phyloP scores from a whole-genome alignment of 2,329 filamentous ascomycete species.

The Mycosphaerelloides madeirae region DNA sequence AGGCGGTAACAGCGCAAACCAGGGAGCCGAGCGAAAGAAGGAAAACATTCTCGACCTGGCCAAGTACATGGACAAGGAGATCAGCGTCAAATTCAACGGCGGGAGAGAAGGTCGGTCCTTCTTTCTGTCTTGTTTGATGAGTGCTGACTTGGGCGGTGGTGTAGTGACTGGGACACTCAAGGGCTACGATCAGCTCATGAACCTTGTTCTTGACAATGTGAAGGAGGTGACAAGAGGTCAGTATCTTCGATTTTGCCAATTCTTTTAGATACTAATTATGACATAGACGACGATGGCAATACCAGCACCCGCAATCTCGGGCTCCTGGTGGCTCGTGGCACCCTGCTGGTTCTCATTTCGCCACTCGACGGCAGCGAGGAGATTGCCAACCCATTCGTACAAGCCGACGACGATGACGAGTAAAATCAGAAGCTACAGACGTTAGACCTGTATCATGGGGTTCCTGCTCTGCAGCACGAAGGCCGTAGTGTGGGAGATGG shows the following conservation, averaged over 20 bases:
- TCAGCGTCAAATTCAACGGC: conserved; percentile 94
- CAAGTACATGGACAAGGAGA: conserved; percentile 96
- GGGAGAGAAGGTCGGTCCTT: conserved; percentile 72
- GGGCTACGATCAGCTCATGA: conserved; percentile 97
- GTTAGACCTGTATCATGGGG: too few relatives aligned
- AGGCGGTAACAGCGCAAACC: conserved; percentile 30
- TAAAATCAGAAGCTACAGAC: too few relatives aligned
- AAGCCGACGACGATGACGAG: conserved; percentile 56
- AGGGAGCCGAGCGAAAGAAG: conserved; percentile 67
- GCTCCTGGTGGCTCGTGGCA: conserved; percentile 84
- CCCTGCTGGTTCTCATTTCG: conserved; percentile 85
- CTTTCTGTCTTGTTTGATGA: not conserved
- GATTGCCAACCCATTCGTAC: conserved; percentile 88
- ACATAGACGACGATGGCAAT: conserved; percentile 84
- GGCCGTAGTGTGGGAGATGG: too few relatives aligned
- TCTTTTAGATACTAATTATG: not conserved
- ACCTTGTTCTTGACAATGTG: conserved; percentile 90
- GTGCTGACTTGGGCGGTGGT: not conserved
- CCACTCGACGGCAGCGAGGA: conserved; percentile 92
- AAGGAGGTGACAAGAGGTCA: conserved; percentile 83
- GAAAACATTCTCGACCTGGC: conserved; percentile 94
- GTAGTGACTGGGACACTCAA: conserved; percentile 84
- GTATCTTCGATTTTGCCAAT: conserved; percentile 19
- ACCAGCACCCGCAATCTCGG: conserved; percentile 75
- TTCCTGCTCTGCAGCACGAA: too few relatives aligned